Base-by-base conservation (phyloP, 2,329 filamentous ascomycete species). In the Colletotrichum cereale region DNA sequence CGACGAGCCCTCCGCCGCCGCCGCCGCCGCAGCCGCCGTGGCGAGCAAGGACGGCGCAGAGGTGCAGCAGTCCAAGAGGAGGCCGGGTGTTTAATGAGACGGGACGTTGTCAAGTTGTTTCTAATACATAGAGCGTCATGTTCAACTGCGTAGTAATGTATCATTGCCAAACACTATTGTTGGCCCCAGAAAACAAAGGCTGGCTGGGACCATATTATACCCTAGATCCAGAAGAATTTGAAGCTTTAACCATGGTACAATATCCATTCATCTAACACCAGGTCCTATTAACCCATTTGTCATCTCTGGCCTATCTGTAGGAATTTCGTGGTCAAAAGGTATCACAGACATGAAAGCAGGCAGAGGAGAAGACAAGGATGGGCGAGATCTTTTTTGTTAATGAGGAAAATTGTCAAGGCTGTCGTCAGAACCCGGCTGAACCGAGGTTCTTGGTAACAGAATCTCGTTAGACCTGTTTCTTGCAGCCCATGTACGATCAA, bases 11-110 rank as follows among this genome's bases (percentile, higher is more conserved):
- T 66, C 62, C n/a, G 69, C 18, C 21, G n/a, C 12, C 24, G 18
- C 29, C 26, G 47, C 29, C 26, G 18, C 26, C 12, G 29, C 26
- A 2, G 12, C 31, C 21, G 21, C 40, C 1, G 12, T n/a, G 7
- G 73, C 67, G 50, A 52, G 53, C 53, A 64, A 62, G 60, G 64
- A 67, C 44, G 57, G 57, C 16, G 42, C 42, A 2, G 31, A 48
- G 42, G 34, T 62, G 31, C 58, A 50, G 31, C 42, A 38, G 58
- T 38, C 58, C 3, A 42, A 62, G 42, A 34, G 42, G 58, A 48
- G 34, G 42, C 29, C 36, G 42, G 42, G 52, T 36, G 58, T 71
- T 5, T 71, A 21, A 6, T 5, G 52, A 31, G 3, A 7, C n/a
- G n/a, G 26, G 18, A 6, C 42, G 6, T 18, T 26, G 4, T 12